Evolutionary conservation across 108 stramenopile species (phyloP).

Genomic region (Aurantiochytrium sp.): DNA sequence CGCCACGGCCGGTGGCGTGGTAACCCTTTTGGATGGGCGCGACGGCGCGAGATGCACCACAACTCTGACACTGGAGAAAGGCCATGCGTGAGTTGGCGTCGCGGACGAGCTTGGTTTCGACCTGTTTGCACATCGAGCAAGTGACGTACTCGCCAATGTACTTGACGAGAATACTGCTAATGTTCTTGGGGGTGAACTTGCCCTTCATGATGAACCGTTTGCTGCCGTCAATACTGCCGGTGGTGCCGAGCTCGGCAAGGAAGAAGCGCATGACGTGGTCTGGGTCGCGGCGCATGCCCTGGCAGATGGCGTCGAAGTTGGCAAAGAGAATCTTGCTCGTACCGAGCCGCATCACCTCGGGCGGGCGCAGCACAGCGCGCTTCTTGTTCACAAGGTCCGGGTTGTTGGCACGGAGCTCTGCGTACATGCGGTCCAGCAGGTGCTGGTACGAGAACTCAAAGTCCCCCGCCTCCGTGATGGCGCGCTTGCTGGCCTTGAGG

Average conservation of each 20-base stretch:
- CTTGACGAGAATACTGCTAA: slow-evolving; percentile 92
- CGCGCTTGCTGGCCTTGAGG: slow-evolving; percentile 51
- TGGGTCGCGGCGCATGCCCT: slow-evolving; percentile 89
- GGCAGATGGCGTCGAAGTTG: slow-evolving; percentile 97
- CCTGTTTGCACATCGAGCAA: slow-evolving; percentile 95
- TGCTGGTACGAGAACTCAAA: slow-evolving; percentile 82
- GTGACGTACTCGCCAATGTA: slow-evolving; percentile 99
- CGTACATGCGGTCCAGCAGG: slow-evolving; percentile 77
- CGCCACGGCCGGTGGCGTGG: slow-evolving; percentile 96
- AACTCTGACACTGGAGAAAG: slow-evolving; percentile 91
- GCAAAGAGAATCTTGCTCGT: slow-evolving; percentile 96
- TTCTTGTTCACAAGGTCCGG: slow-evolving; percentile 94
- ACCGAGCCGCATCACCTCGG: slow-evolving; percentile 84
- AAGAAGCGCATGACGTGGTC: slow-evolving; percentile 98
- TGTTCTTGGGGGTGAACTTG: slow-evolving; percentile 93
- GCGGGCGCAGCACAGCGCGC: slow-evolving; percentile 92
- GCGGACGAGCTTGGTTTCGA: slow-evolving; percentile 87
- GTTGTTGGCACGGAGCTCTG: slow-evolving; percentile 85
- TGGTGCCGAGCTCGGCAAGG: slow-evolving; percentile 98
- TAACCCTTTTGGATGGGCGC: slow-evolving; percentile 90
- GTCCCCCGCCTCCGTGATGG: slow-evolving; percentile 61
- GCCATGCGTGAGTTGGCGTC: slow-evolving; percentile 81
- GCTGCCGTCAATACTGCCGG: slow-evolving; percentile 95
- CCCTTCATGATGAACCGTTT: slow-evolving; percentile 93
- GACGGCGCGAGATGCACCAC: slow-evolving; percentile 82